Evolutionary conservation across 2,329 filamentous ascomycete genomes (phyloP).

Genomic region (Dryadomyces quercivorus): DNA sequence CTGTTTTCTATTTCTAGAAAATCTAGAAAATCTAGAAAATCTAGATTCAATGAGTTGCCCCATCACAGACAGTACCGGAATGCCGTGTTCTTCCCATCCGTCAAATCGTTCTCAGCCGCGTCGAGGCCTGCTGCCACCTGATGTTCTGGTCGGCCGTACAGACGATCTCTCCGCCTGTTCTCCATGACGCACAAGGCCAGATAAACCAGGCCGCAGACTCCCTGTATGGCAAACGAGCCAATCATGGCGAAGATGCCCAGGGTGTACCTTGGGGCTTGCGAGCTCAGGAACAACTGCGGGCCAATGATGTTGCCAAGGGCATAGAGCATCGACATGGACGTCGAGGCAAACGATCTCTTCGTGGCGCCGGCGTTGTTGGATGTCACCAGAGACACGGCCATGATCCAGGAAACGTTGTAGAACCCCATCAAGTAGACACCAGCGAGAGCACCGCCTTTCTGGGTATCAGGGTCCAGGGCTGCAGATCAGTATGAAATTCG

Average conservation of each 20-base stretch:
- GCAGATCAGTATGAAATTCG: too few species aligned
- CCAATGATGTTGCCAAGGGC: neutral
- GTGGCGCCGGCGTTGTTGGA: constrained; percentile 1
- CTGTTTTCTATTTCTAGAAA: too few species aligned
- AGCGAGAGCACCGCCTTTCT: neutral
- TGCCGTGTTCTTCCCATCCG: neutral
- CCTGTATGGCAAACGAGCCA: neutral
- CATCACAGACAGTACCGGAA: neutral
- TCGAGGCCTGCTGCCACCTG: neutral
- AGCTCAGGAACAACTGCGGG: neutral
- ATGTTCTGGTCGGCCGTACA: neutral
- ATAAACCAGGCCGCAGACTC: neutral
- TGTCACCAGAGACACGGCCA: constrained; percentile 1
- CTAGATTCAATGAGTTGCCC: too few species aligned
- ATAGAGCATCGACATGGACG: neutral
- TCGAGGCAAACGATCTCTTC: neutral
- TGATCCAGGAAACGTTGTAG: constrained; percentile 1
- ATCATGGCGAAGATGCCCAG: constrained; percentile 1
- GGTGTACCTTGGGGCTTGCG: neutral
- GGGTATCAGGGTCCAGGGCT: neutral
- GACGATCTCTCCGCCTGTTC: neutral
- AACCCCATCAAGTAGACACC: neutral
- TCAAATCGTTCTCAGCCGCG: neutral
- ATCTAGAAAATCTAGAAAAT: too few species aligned
- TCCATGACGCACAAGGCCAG: neutral